Evolutionary conservation across 495 filamentous ascomycete genomes (phyloP).

Genomic region (Annulohypoxylon stygium): DNA sequence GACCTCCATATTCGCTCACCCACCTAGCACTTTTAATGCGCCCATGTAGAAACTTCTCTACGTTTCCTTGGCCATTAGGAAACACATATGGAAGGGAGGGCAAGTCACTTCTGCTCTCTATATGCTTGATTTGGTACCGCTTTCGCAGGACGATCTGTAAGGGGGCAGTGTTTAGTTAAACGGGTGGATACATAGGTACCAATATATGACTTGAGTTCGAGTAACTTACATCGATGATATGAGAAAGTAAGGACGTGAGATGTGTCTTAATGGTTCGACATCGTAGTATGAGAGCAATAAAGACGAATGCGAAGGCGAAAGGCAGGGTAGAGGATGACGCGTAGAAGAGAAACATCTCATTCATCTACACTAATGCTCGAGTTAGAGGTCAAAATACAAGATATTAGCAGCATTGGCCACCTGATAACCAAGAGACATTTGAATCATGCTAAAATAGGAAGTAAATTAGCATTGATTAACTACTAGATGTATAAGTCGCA

Average conservation of each 20-base stretch:
- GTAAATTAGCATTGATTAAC: no score
- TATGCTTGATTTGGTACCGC: background rate
- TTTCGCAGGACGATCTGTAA: background rate
- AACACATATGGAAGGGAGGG: background rate
- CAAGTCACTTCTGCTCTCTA: background rate
- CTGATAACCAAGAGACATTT: no score
- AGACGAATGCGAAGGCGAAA: background rate
- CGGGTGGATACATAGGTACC: no score
- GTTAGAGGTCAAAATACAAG: background rate
- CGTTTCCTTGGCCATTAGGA: background rate
- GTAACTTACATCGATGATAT: background rate
- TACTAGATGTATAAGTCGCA: no score
- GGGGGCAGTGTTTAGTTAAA: background rate
- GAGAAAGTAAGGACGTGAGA: background rate
- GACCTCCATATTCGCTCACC: background rate
- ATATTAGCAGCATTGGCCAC: no score
- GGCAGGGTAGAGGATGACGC: background rate
- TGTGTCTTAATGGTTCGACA: background rate
- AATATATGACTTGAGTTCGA: no score
- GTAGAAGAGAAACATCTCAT: background rate
- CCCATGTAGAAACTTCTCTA: background rate
- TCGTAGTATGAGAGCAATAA: background rate
- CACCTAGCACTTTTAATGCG: background rate
- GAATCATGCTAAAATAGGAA: no score
- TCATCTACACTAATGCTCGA: background rate